Evolutionary conservation across 1,139 yeast species (phyloP).

Genomic region (Lodderomyces metapsilosis): DNA sequence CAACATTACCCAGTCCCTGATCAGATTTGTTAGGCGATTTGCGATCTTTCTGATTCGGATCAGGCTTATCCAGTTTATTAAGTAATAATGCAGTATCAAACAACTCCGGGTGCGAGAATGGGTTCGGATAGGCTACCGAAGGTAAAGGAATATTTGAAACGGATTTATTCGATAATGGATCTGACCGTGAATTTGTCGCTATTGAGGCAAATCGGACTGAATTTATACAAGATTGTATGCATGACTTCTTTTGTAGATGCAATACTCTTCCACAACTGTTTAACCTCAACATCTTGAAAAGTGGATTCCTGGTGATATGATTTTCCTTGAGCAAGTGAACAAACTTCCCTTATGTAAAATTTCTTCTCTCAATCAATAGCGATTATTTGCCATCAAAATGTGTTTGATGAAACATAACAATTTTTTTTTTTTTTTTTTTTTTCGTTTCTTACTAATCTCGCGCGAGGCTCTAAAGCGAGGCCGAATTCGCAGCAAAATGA

Average conservation of each 20-base stretch:
- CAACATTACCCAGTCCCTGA: background rate
- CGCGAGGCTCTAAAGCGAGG: background rate
- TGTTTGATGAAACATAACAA: background rate
- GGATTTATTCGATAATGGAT: background rate
- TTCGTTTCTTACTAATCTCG: background rate
- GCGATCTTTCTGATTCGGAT: conserved; percentile 3
- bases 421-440: background rate
- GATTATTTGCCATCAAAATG: conserved; percentile 1
- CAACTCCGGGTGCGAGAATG: conserved; percentile 1
- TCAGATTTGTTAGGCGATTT: conserved; percentile 4
- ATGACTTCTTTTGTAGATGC: background rate
- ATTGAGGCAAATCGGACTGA: background rate
- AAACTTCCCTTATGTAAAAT: background rate
- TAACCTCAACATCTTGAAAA: background rate
- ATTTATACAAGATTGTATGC: conserved; percentile 1
- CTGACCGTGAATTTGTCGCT: background rate
- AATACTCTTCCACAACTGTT: background rate
- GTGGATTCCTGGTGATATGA: background rate
- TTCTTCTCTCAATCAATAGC: background rate
- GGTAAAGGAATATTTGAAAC: background rate
- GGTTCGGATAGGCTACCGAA: background rate
- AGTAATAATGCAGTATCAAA: background rate
- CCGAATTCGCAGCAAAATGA: background rate
- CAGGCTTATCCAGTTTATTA: conserved; percentile 4
- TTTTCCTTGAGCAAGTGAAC: background rate